A percentile compares a stretch with the other conserved stretches of the same genome.
Evolutionary conservation across 192 early-diverging fungal species (phyloP).

Genomic region (Coemansia sp.): DNA sequence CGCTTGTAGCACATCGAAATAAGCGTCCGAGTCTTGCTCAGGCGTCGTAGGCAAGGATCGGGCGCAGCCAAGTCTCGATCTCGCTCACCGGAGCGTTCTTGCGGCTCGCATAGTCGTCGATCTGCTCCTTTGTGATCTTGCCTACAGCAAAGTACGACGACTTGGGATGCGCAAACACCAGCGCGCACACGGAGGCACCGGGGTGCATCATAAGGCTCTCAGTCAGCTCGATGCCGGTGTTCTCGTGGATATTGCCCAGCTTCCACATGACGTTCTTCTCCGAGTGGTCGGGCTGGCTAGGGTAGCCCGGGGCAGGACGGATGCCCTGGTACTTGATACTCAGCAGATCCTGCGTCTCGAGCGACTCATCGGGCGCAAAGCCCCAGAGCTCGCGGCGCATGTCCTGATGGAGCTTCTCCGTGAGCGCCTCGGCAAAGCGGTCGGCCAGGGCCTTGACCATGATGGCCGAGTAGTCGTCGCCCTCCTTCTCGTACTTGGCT

Average conservation of each 20-base stretch:
- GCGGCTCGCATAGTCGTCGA: slow-evolving; percentile 72
- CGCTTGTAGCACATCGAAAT: too few relatives aligned
- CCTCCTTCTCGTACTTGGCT: slow-evolving; percentile 71
- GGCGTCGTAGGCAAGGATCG: slow-evolving; percentile 68
- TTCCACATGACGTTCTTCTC: slow-evolving; percentile 95
- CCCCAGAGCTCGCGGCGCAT: slow-evolving; percentile 89
- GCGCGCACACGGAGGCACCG: slow-evolving; percentile 80
- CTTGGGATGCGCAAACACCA: slow-evolving; percentile 71
- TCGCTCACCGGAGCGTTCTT: slow-evolving; percentile 62
- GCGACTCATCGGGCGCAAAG: slow-evolving; percentile 70
- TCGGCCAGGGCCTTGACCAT: slow-evolving; percentile 96
- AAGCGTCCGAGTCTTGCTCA: too few relatives aligned
- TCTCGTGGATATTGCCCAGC: slow-evolving; percentile 70
- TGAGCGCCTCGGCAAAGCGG: slow-evolving; percentile 88
- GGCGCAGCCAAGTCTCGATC: slow-evolving; percentile 73
- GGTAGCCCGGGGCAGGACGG: slow-evolving; percentile 92
- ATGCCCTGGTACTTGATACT: slow-evolving; percentile 94
- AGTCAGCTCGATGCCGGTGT: slow-evolving; percentile 85
- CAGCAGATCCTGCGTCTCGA: slow-evolving; percentile 77
- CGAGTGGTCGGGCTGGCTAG: slow-evolving; percentile 92
- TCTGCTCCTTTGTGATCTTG: slow-evolving; percentile 89
- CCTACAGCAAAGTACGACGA: slow-evolving; percentile 93
- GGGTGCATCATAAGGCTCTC: slow-evolving; percentile 93
- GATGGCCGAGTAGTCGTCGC: slow-evolving; percentile 90
- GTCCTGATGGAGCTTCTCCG: slow-evolving; percentile 86